A percentile compares a stretch with the other conserved stretches of the same genome.
Conservation (phyloP, 2,329 filamentous ascomycete species). For the Xylariaceae sp. region DNA sequence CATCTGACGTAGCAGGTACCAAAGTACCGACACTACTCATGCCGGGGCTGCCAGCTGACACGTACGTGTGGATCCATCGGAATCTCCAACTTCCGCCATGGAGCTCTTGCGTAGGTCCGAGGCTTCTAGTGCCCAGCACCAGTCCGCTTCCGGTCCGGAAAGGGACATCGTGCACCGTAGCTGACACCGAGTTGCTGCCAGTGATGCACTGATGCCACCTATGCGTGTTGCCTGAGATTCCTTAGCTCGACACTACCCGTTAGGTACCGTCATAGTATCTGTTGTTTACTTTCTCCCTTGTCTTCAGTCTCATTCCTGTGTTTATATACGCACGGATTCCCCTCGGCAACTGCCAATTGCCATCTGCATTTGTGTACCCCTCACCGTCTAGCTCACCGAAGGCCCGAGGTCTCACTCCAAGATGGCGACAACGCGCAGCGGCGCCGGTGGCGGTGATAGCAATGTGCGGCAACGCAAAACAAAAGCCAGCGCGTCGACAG, state of each 20-base stretch:
- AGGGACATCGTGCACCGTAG: not conserved
- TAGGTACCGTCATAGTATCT: not conserved
- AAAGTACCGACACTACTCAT: constrained; percentile 1
- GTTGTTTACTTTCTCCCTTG: not conserved
- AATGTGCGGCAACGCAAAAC: constrained; percentile 43
- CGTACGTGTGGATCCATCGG: constrained; percentile 12
- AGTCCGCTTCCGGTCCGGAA: constrained; percentile 3
- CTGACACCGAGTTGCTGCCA: too few species aligned
- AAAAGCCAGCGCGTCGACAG: constrained; percentile 22
- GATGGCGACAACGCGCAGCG: constrained; percentile 24
- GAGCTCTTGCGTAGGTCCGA: constrained; percentile 2
- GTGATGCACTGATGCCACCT: constrained; percentile 13
- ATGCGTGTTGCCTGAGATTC: constrained; percentile 11
- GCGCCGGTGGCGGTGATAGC: constrained; percentile 13
- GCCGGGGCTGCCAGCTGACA: constrained; percentile 4
- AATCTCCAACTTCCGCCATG: constrained; percentile 20
- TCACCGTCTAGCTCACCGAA: not conserved
- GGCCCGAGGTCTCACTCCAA: not conserved
- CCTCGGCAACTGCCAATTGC: not conserved
- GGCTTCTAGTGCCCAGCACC: not conserved
- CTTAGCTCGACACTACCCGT: not conserved
- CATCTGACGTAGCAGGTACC: not conserved
- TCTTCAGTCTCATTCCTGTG: not conserved
- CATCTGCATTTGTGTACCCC: not conserved
- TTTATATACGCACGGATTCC: not conserved